Percentiles rank a stretch among this genome's conserved stretches.
Conservation (phyloP, 2,329 filamentous ascomycete genomes). For the Hirsutella thompsonii region DNA sequence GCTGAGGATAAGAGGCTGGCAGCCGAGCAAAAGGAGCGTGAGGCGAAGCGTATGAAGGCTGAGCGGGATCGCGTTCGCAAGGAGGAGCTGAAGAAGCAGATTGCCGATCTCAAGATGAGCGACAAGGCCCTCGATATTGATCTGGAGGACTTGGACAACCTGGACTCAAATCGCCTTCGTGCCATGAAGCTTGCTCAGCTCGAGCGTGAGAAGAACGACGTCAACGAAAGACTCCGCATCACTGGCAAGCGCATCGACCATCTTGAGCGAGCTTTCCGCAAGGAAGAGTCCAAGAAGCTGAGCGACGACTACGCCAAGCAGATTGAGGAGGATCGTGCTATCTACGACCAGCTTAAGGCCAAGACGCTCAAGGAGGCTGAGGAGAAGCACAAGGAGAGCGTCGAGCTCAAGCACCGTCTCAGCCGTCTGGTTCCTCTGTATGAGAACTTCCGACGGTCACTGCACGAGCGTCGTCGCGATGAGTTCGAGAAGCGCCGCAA, state of each 20-base stretch:
- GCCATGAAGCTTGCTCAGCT: slow-evolving; percentile 91
- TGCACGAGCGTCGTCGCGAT: slow-evolving; percentile 79
- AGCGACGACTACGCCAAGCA: slow-evolving; percentile 75
- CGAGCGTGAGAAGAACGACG: slow-evolving; percentile 95
- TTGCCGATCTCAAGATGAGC: slow-evolving; percentile 81
- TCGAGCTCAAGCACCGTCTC: slow-evolving; percentile 88
- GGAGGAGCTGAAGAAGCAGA: slow-evolving; percentile 86
- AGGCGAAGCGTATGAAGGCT: slow-evolving; percentile 71
- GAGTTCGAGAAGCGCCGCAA: slow-evolving; percentile 93
- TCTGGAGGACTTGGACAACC: slow-evolving; percentile 66
- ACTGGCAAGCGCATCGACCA: slow-evolving; percentile 95
- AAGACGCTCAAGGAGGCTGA: slow-evolving; percentile 72
- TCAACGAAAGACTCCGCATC: slow-evolving; percentile 79
- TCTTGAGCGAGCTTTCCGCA: slow-evolving; percentile 89
- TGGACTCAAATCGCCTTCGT: slow-evolving; percentile 83
- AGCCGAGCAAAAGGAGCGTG: slow-evolving; percentile 87
- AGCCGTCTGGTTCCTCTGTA: slow-evolving; percentile 74
- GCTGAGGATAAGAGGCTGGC: slow-evolving; percentile 79
- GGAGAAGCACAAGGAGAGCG: slow-evolving; percentile 80
- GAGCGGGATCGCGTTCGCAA: slow-evolving; percentile 84
- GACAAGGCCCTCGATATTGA: slow-evolving; percentile 67
- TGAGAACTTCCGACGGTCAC: slow-evolving; percentile 67
- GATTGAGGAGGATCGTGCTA: slow-evolving; percentile 60
- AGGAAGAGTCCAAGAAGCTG: slow-evolving; percentile 90
- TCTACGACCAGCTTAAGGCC: slow-evolving; percentile 67